Evolutionary conservation across 202 grass and related monocot species (phyloP).

Genomic region (Eragrostis tef): DNA sequence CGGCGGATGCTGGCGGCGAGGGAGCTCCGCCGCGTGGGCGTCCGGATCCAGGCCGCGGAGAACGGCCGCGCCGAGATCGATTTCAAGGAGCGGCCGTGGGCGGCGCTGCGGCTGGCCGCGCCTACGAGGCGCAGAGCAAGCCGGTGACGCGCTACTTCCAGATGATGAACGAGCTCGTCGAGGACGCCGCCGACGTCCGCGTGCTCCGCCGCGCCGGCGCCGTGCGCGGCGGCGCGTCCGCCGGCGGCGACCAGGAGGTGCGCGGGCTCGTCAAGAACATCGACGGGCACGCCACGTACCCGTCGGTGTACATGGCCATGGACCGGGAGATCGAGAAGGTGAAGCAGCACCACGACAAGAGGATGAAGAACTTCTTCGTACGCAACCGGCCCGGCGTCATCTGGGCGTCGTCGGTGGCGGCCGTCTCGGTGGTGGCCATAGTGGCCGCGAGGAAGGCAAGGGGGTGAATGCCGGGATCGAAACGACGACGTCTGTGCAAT

Average conservation of each 20-base stretch:
- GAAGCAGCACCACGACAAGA: conserved; percentile 40
- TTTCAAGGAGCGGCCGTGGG: not conserved
- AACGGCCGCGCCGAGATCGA: not conserved
- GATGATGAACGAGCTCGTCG: conserved; percentile 57
- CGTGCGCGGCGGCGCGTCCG: conserved; percentile 36
- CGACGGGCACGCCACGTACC: conserved; percentile 51
- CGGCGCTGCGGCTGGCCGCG: conserved; percentile 41
- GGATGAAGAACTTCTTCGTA: conserved; percentile 59
- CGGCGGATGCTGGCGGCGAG: conserved; percentile 31
- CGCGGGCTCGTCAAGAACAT: conserved; percentile 48
- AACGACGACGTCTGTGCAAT: not conserved
- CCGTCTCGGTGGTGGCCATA: conserved; percentile 49
- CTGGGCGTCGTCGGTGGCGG: conserved; percentile 53
- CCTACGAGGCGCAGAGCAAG: conserved; percentile 43
- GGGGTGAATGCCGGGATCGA: too few species aligned
- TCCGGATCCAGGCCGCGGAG: conserved; percentile 16
- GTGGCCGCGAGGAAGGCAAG: conserved; percentile 35
- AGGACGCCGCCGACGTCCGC: conserved; percentile 32
- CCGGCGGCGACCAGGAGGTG: conserved; percentile 30
- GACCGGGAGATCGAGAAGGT: conserved; percentile 52
- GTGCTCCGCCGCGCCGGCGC: conserved; percentile 45
- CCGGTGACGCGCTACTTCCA: conserved; percentile 60
- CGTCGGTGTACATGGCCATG: conserved; percentile 54
- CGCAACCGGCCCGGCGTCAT: conserved; percentile 53
- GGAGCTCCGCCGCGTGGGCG: conserved; percentile 43